These are phyloP conservation scores for Amanita phalloides DNA, from an alignment of 768 basidiomycete species.

Conservation along the genomic window DNA sequence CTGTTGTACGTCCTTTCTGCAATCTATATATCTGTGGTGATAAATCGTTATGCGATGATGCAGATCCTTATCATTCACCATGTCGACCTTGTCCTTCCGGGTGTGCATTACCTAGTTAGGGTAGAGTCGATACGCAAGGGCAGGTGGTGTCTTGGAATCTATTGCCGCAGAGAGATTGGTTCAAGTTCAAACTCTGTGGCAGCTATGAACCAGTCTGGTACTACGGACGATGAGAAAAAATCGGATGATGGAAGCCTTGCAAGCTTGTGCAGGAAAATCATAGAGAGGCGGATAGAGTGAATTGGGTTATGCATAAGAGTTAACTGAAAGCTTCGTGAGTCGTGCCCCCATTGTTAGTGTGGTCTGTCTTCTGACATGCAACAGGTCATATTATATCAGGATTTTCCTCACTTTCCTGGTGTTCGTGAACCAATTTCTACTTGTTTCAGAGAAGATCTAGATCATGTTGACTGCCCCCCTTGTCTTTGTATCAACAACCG, in stretches of 20 bases:
- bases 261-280: conserved; percentile 79
- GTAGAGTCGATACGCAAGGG: conserved; percentile 65
- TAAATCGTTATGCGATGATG: not conserved
- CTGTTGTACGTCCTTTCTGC: conserved; percentile 35
- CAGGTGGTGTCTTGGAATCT: conserved; percentile 48
- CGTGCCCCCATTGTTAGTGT: not conserved
- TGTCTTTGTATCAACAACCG: too few relatives aligned
- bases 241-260: conserved; percentile 38
- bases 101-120: conserved; percentile 61
- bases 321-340: conserved; percentile 68
- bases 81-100: conserved; percentile 70
- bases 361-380: not conserved
- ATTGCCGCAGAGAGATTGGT: conserved; percentile 42
- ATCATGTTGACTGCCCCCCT: conserved; percentile 48
- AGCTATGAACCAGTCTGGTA: conserved; percentile 16
- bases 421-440: conserved; percentile 38
- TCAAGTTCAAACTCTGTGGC: conserved; percentile 30
- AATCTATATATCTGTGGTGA: not conserved
- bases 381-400: conserved; percentile 63
- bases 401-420: conserved; percentile 37
- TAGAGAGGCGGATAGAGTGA: conserved; percentile 70
- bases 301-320: conserved; percentile 59
- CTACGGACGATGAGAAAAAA: conserved; percentile 12
- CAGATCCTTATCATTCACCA: conserved; percentile 71
- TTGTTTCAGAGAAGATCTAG: conserved; percentile 60